These are phyloP conservation scores for Chrysoporthe deuterocubensis DNA, from an alignment of 2,329 filamentous ascomycete species.

Conservation along the genomic window DNA sequence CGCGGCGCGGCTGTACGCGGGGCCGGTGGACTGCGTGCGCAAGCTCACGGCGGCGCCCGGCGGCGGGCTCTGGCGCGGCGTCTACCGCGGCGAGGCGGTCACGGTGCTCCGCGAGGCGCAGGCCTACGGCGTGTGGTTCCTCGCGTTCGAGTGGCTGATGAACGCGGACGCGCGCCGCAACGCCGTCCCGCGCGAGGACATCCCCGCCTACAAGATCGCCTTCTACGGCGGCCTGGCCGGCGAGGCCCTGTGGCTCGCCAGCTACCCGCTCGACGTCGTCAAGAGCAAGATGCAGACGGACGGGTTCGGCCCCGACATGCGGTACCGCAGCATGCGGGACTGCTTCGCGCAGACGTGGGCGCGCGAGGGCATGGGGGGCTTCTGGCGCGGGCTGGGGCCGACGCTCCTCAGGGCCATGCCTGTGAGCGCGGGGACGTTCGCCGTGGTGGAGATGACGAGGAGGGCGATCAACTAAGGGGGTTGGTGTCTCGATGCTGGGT, in stretches of 20 bases:
- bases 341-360: constrained; percentile 85
- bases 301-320: constrained; percentile 74
- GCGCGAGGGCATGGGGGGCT: constrained; percentile 77
- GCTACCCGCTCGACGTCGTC: constrained; percentile 95
- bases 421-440: constrained; percentile 96
- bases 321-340: constrained; percentile 82
- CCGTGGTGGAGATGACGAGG: constrained; percentile 74
- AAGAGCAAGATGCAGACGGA: constrained; percentile 99
- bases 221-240: constrained; percentile 91
- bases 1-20: constrained; percentile 71
- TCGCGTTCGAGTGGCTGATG: constrained; percentile 96
- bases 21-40: constrained; percentile 87
- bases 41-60: constrained; percentile 69
- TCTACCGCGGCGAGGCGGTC: constrained; percentile 87
- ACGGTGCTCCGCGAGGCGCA: constrained; percentile 88
- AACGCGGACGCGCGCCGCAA: constrained; percentile 83
- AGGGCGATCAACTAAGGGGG: constrained; percentile 55
- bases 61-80: constrained; percentile 69
- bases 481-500: no score
- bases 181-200: constrained; percentile 72
- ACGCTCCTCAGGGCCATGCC: constrained; percentile 95
- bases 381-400: constrained; percentile 93
- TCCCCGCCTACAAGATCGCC: constrained; percentile 85
- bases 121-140: constrained; percentile 95
- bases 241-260: constrained; percentile 89